Conservation (phyloP, 2,329 filamentous ascomycete genomes). For the Xylariaceae sp. region DNA sequence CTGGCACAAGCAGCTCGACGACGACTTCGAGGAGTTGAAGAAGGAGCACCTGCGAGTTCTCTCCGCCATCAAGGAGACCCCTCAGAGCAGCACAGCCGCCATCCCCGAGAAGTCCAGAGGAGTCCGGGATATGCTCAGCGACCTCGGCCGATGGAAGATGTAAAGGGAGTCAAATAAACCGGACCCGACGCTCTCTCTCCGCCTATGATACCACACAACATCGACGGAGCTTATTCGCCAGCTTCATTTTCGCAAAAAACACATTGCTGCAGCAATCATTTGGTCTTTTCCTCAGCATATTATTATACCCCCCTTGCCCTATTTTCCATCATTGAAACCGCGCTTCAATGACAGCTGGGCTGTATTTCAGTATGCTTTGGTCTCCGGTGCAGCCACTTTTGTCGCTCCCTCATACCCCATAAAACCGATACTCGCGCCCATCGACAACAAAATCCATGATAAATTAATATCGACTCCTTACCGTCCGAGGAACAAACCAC, state of each 20-base stretch:
- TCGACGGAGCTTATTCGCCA: too few species aligned
- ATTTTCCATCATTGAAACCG: conserved; percentile 7
- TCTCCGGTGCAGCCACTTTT: conserved; percentile 18
- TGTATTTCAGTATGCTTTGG: conserved; percentile 21
- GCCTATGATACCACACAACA: too few species aligned
- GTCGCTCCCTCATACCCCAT: conserved; percentile 24
- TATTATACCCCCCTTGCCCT: conserved; percentile 13
- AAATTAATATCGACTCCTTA: too few species aligned
- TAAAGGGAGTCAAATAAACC: background rate
- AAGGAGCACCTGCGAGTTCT: conserved; percentile 49
- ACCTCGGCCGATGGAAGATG: conserved; percentile 21
- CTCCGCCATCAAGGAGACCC: conserved; percentile 32
- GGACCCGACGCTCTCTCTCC: conserved; percentile 5
- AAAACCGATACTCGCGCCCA: conserved; percentile 22
- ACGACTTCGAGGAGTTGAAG: conserved; percentile 55
- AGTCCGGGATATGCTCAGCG: conserved; percentile 27
- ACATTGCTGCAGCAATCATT: conserved; percentile 6
- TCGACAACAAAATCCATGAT: conserved; percentile 15
- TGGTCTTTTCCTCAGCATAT: conserved; percentile 12
- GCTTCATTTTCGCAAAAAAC: too few species aligned
- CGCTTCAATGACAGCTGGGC: conserved; percentile 16
- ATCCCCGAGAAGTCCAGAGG: conserved; percentile 29
- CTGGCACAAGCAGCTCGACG: conserved; percentile 62
- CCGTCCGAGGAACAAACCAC: too few species aligned
- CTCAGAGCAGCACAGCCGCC: conserved; percentile 30